Percentiles rank a stretch among this genome's conserved stretches.
These are phyloP conservation scores for Globisporangium splendens DNA, from an alignment of 352 stramenopile genomes.

Conservation along the genomic window DNA sequence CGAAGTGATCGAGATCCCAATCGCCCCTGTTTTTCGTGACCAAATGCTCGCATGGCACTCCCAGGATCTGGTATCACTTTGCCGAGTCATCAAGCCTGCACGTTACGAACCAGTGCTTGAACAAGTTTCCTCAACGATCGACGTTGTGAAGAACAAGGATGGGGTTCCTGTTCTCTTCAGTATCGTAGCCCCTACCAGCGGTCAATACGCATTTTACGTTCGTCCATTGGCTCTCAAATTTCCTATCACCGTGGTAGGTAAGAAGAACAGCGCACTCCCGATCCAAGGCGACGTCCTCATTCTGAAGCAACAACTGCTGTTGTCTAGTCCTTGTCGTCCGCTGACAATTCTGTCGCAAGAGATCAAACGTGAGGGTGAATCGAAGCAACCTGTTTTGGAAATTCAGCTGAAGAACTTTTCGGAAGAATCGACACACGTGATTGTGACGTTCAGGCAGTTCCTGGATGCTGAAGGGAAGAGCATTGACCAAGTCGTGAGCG, in stretches of 20 bases:
- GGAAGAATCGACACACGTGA: slow-evolving; percentile 20
- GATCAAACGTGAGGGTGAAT: slow-evolving; percentile 12
- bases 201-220: slow-evolving; percentile 31
- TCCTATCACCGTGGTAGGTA: slow-evolving; percentile 25
- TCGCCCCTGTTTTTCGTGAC: slow-evolving; percentile 27
- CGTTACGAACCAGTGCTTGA: slow-evolving; percentile 19
- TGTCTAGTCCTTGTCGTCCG: slow-evolving; percentile 10
- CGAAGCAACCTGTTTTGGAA: slow-evolving; percentile 14
- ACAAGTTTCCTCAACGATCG: slow-evolving; percentile 13
- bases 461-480: slow-evolving; percentile 21
- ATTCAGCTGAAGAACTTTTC: slow-evolving; percentile 23
- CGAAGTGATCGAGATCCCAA: slow-evolving; percentile 30
- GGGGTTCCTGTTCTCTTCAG: slow-evolving; percentile 18
- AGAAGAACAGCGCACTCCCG: slow-evolving; percentile 16
- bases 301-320: slow-evolving; percentile 6
- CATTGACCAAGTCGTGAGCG: slow-evolving; percentile 4
- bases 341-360: slow-evolving; percentile 29
- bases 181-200: slow-evolving; percentile 18
- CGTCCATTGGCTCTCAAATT: slow-evolving; percentile 30
- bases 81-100: slow-evolving; percentile 19
- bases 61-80: slow-evolving; percentile 21
- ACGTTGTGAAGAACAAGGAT: slow-evolving; percentile 18
- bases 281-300: slow-evolving; percentile 16
- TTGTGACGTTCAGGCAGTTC: slow-evolving; percentile 35
- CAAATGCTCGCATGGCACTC: slow-evolving; percentile 30